Evolutionary conservation across 805 yeast species (phyloP).

Genomic region (Debaryomyces castellii): DNA sequence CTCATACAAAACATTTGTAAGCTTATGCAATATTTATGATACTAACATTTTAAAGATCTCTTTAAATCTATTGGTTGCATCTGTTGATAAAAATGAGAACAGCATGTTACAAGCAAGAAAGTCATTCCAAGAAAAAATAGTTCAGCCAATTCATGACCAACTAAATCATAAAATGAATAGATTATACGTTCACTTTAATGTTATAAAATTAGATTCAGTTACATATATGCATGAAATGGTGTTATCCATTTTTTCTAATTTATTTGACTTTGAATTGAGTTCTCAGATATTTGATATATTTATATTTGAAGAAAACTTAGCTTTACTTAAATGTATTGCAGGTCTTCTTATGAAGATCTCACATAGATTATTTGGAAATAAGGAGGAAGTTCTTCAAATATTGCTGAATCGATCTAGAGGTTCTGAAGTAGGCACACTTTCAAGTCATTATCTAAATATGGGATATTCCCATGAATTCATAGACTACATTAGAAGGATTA

Average conservation of each 20-base stretch:
- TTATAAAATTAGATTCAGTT: constrained; percentile 38
- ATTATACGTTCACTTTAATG: constrained; percentile 50
- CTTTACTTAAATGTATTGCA: constrained; percentile 52
- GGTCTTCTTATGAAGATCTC: constrained; percentile 50
- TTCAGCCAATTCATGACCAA: constrained; percentile 45
- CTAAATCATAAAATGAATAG: constrained; percentile 43
- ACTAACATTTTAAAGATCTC: constrained; percentile 24
- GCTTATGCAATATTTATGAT: constrained; percentile 38
- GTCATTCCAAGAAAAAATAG: constrained; percentile 10
- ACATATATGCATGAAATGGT: constrained; percentile 44
- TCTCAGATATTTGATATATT: constrained; percentile 56
- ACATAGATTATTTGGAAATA: constrained; percentile 49
- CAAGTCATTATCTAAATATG: constrained; percentile 40
- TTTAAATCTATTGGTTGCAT: constrained; percentile 8
- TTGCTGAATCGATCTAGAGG: constrained; percentile 17
- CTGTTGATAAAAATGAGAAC: not conserved
- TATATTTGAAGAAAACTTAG: constrained; percentile 60
- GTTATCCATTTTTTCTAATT: constrained; percentile 44
- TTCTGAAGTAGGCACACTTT: not conserved
- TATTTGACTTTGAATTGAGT: constrained; percentile 46
- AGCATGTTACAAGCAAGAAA: constrained; percentile 1
- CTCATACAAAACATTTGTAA: constrained; percentile 34
- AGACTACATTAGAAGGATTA: constrained; percentile 29
- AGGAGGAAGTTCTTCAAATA: constrained; percentile 42
- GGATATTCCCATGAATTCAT: constrained; percentile 54